Base-by-base conservation (phyloP, 768 basidiomycete species). In the Agaricus blazei region DNA sequence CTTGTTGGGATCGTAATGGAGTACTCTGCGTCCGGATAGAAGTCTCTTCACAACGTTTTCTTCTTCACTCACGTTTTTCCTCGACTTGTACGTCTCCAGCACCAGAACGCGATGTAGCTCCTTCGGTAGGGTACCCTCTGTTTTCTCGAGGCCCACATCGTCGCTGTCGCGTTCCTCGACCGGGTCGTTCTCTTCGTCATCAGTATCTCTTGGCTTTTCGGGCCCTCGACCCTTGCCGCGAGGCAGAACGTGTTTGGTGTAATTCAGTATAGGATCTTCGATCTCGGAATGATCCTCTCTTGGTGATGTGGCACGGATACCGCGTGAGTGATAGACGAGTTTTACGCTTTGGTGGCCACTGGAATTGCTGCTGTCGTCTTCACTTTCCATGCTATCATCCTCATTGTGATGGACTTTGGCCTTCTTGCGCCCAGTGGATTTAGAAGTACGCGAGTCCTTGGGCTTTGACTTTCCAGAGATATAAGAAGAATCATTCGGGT, bases 111-210 rank as follows among this genome's bases (percentile, higher is more conserved):
- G 75, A 60, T 75, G 83, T 60, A 91, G 76, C 54, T 83, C 76
- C 58, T 87, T 84, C 48, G 86, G 84, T 48, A 90, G 71, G 67
- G 84, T 71, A 57, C 86, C 74, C 57, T 79, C 77, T 61, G 87
- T 63, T 52, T 62, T 69, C 41, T 73, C 68, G 56, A 62, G 64
- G 54, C 62, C 65, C 26, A 65, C 55, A 43, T 71, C 70, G 53
- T 68, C 67, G 37, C 67, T 66, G 37, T 63, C 68, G 54, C 62
- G 60, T 36, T 44, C 58, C 56, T 59, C 58, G 41, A 55, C 52
- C 42, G 19, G 24, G 43, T 34, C 42, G 24, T 9, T 41, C 43
- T 44, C 40, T 44, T 37, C 14, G 23, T 31, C 41, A 56, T 19
- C 28, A 26, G 37, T 4, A 23, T 26, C n/a, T 31, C 41, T 42